Conservation (phyloP, 2,329 filamentous ascomycete species). For the Cryphonectria carpinicola region DNA sequence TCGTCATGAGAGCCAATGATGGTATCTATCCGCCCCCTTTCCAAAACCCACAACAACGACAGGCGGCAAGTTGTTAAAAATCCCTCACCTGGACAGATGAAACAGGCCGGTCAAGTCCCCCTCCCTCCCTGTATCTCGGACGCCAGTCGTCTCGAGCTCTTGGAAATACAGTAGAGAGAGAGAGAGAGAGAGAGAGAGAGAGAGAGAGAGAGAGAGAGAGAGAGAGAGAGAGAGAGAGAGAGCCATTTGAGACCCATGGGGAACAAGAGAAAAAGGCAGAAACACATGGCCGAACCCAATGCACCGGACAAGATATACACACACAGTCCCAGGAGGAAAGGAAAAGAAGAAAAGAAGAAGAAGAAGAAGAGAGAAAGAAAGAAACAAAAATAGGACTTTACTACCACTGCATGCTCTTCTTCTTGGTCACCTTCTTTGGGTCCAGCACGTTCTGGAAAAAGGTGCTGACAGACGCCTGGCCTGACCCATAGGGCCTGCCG, state of each 20-base stretch:
- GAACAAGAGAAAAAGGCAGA: background rate
- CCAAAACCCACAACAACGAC: background rate
- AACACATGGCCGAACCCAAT: background rate
- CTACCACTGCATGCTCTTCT: constrained; percentile 41
- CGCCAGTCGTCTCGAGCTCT: background rate
- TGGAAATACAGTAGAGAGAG: background rate
- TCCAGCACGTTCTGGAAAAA: constrained; percentile 34
- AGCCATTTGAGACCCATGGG: background rate
- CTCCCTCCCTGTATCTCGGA: background rate
- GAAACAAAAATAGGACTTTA: background rate
- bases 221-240: too few species aligned
- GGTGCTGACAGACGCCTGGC: constrained; percentile 32
- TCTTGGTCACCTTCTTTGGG: constrained; percentile 39
- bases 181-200: too few species aligned
- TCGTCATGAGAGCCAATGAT: constrained; percentile 1
- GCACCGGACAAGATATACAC: background rate
- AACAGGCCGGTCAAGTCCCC: background rate
- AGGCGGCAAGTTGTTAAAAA: constrained; percentile 4
- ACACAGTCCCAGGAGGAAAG: background rate
- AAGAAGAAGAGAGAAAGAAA: background rate
- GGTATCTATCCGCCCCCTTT: constrained; percentile 12
- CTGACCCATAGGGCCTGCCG: constrained; percentile 31
- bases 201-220: too few species aligned
- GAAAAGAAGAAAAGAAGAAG: too few species aligned
- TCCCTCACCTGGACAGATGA: background rate